These are phyloP conservation scores for Ormosia emarginata DNA, from an alignment of 306 rosid species.

Conservation along the genomic window DNA sequence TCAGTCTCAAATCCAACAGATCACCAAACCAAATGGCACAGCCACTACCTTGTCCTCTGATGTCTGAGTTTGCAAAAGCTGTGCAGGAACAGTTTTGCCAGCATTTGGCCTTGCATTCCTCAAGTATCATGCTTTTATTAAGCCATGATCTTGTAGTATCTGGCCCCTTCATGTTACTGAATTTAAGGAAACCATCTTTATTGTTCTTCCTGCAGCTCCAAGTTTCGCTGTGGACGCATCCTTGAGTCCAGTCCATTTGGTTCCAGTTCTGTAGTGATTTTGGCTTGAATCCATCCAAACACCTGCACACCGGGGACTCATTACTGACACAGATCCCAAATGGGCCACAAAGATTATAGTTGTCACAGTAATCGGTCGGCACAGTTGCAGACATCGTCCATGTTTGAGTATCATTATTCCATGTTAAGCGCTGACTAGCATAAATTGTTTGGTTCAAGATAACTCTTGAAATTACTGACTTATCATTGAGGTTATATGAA, in stretches of 20 bases:
- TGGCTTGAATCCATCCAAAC: constrained; percentile 41
- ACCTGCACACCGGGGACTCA: constrained; percentile 26
- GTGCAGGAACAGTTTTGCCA: constrained; percentile 44
- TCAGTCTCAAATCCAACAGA: constrained; percentile 33
- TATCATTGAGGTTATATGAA: neutral
- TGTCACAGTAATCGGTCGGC: constrained; percentile 40
- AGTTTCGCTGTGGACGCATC: constrained; percentile 29
- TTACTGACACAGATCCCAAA: constrained; percentile 24
- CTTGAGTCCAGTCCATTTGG: constrained; percentile 16
- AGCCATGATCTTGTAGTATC: constrained; percentile 44
- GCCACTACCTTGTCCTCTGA: constrained; percentile 41
- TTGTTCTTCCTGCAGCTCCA: constrained; percentile 21
- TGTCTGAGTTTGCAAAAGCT: constrained; percentile 40
- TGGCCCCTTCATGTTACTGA: constrained; percentile 30
- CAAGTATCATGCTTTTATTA: constrained; percentile 28
- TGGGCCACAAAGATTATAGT: constrained; percentile 31
- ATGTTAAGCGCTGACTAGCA: neutral
- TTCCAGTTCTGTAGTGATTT: constrained; percentile 28
- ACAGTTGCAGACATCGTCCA: constrained; percentile 13
- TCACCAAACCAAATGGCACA: constrained; percentile 53
- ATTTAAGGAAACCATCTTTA: neutral
- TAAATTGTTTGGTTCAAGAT: constrained; percentile 25
- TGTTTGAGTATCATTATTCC: neutral
- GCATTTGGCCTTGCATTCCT: constrained; percentile 48
- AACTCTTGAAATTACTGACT: neutral